Evolutionary conservation across 345 rosid species (phyloP), one percentile per base, ranked within the genome.

Genomic region (Brassica cretica): DNA sequence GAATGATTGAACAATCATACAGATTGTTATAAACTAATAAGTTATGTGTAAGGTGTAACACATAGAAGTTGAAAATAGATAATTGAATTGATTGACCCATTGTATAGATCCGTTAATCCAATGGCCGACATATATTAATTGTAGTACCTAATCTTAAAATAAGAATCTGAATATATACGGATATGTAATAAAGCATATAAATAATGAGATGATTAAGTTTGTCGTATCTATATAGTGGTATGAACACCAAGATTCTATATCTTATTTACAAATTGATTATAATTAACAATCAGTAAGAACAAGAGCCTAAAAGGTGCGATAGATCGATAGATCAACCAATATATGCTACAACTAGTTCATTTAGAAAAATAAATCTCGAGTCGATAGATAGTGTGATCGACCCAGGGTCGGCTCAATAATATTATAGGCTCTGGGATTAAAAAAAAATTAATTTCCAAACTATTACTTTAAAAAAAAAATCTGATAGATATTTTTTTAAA

Each of bases 181-280:
- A 19, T 44, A 71, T 8, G n/a, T 59, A 24, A 30, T 12, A 12
- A 49, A 64, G 10, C 68, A 25, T 62, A 61, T 12, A 37, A 37
- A 24, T 71, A 39, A 4, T 39, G 56, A 63, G 69, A 73, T 30
- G 21, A 9, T 72, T 9, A 72, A 12, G 7, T 68, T 27, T 16
- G 8, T 37, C 53, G 65, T 25, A 11, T 74, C 25, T 75, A 58
- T 30, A 58, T 19, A 66, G 65, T 39, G 9, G 67, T 41, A 67
- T 27, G 61, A 75, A 68, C 79, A 68, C 61, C 68, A 75, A 67
- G 72, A 75, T 39, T 75, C 72, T 39, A 15, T 25, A 27, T 37
- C 37, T 68, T 60, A 44, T 18, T 12, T 30, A 44, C 5, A 11
- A 46, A 76, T 68, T 37, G 5, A 32, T 14, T 76, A 6, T 25